phyloP scores from a whole-genome alignment of 139 green algal genomes.

The Pycnococcus provasolii region DNA sequence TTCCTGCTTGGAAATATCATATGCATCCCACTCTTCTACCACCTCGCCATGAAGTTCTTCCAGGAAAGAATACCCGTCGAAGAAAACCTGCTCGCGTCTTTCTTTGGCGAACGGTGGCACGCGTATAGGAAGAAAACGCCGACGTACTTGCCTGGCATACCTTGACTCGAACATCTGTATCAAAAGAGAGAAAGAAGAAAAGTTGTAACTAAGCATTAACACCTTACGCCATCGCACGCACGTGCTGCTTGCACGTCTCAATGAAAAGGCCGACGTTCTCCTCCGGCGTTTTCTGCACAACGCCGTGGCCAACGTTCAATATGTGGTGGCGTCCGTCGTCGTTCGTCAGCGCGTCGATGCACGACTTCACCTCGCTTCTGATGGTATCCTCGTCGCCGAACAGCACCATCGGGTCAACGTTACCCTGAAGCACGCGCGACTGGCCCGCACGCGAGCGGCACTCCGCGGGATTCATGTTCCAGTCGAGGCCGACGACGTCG shows the following conservation, averaged over 20 bases:
- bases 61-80: no score
- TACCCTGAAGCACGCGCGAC: conserved; percentile 47
- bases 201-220: no score
- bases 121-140: no score
- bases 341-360: conserved; percentile 29
- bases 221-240: no score
- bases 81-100: no score
- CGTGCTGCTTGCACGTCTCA: conserved; percentile 26
- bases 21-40: conserved; percentile 10
- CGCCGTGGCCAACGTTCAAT: conserved; percentile 88
- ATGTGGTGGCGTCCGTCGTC: conserved; percentile 65
- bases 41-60: no score
- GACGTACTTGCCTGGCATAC: no score
- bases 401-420: conserved; percentile 90
- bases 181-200: no score
- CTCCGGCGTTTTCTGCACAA: conserved; percentile 80
- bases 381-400: conserved; percentile 67
- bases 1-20: conserved; percentile 64
- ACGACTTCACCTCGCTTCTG: conserved; percentile 43
- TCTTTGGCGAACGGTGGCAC: no score
- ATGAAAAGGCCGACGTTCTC: conserved; percentile 78
- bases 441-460: conserved; percentile 50
- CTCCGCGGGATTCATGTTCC: conserved; percentile 60
- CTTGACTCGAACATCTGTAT: no score
- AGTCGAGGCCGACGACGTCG: conserved; percentile 90